phyloP scores from a whole-genome alignment of 768 basidiomycete genomes.

The Suillus discolor region DNA sequence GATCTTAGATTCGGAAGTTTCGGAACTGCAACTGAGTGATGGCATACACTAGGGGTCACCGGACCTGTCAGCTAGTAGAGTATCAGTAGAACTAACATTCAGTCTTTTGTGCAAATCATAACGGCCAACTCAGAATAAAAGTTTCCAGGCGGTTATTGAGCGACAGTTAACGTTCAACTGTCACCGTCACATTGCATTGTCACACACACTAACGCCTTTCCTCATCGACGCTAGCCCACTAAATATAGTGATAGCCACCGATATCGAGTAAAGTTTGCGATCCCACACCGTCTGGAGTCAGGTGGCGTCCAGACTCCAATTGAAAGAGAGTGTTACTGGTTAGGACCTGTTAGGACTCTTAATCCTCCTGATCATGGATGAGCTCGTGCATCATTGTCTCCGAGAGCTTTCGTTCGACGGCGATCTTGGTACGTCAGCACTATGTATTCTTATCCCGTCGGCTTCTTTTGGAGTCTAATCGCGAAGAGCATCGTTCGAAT shows the following conservation, averaged over 20 bases:
- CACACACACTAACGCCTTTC: not conserved
- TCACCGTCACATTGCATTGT: no score
- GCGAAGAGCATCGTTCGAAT: slow-evolving; percentile 45
- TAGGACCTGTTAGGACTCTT: not conserved
- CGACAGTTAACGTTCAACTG: no score
- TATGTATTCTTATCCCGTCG: not conserved
- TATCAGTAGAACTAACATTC: no score
- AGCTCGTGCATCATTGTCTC: slow-evolving; percentile 81
- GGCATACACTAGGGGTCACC: no score
- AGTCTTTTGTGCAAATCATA: no score
- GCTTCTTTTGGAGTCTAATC: not conserved
- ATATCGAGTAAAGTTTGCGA: slow-evolving; percentile 1
- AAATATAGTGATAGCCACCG: not conserved
- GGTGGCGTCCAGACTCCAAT: not conserved
- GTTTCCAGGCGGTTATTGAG: no score
- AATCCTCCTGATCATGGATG: slow-evolving; percentile 59
- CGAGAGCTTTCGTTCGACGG: slow-evolving; percentile 90
- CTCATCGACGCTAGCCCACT: slow-evolving; percentile 3
- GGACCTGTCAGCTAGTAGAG: no score
- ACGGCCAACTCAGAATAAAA: no score
- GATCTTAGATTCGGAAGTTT: no score
- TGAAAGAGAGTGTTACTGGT: not conserved
- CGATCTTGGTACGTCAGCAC: slow-evolving; percentile 70
- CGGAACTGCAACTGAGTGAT: no score
- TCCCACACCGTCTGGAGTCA: slow-evolving; percentile 8